Base-by-base conservation (phyloP, 163 green algal species). In the Trebouxiophyceae sp. region DNA sequence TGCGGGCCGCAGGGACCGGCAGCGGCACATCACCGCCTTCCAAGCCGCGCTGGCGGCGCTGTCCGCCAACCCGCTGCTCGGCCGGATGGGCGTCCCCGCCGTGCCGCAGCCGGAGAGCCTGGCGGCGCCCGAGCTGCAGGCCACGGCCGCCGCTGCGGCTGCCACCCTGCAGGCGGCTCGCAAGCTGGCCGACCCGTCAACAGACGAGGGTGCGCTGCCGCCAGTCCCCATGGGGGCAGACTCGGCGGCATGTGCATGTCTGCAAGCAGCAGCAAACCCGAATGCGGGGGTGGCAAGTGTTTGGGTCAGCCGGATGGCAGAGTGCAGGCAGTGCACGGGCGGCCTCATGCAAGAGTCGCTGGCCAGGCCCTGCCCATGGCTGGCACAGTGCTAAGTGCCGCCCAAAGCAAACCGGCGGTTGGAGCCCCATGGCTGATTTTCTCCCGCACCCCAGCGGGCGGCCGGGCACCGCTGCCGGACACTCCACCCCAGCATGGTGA, bases 1-100 rank as follows among this genome's bases (percentile, higher is more conserved):
- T n/a, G n/a, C n/a, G n/a, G n/a, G n/a, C n/a, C n/a, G 54, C 54
- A 59, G 54, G 24, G 22, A 59, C 8, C 54, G 54, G 54, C n/a
- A 59, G 54, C 19, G 54, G 19, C 12, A 12, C 54, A 28, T 28
- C 54, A 7, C n/a, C 12, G 8, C n/a, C n/a, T 59, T 33, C 54
- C n/a, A 59, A 26, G 22, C 19, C n/a, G 54, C 54, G 8, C n/a
- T 59, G 24, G 19, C 19, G 22, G 24, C 16, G 54, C 19, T 59
- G 19, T 29, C 19, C 19, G 54, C 12, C 12, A 19, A 12, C 22
- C 12, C 23, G 8, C 20, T n/a, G n/a, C 59, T 7, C 22, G n/a
- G 4, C 20, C 5, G 3, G 59, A 32, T 56, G 34, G 54, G 16
- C 22, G 57, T 34, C 8, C 39, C 16, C 16, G 28, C 12, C 57